Evolutionary conservation across 169 alveolate species (phyloP), one percentile per base, ranked within the genome.

Genomic region (Plasmodium ovale): DNA sequence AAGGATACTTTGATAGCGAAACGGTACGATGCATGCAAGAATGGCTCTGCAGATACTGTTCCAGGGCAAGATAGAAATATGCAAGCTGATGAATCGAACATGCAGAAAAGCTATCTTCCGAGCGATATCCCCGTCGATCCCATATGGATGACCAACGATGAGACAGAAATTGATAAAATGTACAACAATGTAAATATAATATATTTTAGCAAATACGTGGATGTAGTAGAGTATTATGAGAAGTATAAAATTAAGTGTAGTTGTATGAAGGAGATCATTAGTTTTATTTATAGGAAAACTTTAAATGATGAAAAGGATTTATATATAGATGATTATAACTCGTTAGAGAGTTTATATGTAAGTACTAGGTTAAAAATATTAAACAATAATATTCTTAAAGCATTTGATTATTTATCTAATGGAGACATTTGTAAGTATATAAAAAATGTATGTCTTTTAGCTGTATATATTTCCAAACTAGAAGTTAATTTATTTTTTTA

Each of bases 361-460:
- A 85, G 87, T 58, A 68, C 91, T 37, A 85, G 91, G 62, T 44
- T 85, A 70, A 85, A 85, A 47, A n/a, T 85, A 39, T 56, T 85
- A 51, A 85, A 85, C 62, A 85, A 71, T 85, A 85, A 85, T 85
- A 60, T 85, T 2, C 14, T 85, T 29, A 67, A 21, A 53, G 54
- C 37, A 35, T 85, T 85, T 69, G 72, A 85, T 7, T 33, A 23
- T 33, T 71, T 85, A 4, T 59, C 60, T 37, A 70, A 67, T 21
- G 69, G 29, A 9, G 65, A 85, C 31, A 56, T 85, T 5, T 70
- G 87, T 49, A 85, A 85, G 49, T 85, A 85, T 33, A 85, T 69
- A 60, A 85, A 69, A 47, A 85, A 70, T 58, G 9, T 69, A 3
- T 85, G 87, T 19, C 27, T 85, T 14, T 69, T 85, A 47, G 65